These are phyloP conservation scores for Suillus ampliporus DNA, from an alignment of 768 basidiomycete species.

Conservation along the genomic window DNA sequence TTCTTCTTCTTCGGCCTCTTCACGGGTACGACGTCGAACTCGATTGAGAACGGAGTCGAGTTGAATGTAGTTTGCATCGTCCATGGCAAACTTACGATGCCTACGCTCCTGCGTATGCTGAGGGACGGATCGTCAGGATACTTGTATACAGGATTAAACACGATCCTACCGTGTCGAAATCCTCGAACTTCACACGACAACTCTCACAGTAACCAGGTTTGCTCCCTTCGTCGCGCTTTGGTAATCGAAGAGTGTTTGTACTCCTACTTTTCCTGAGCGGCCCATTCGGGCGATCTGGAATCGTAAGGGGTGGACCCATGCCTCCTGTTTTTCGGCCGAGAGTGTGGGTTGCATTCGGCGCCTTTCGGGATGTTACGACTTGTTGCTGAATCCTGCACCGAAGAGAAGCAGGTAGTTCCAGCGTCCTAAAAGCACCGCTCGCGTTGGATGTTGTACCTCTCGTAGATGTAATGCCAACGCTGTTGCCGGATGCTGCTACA, in stretches of 20 bases:
- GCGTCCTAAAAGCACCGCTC: conserved; percentile 48
- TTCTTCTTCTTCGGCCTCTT: conserved; percentile 35
- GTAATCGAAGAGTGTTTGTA: conserved; percentile 76
- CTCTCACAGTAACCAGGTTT: conserved; percentile 99
- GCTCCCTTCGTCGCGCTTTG: conserved; percentile 81
- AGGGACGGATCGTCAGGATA: conserved; percentile 13
- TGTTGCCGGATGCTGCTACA: conserved; percentile 94
- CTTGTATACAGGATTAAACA: neutral
- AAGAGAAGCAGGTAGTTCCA: conserved; percentile 58
- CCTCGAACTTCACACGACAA: conserved; percentile 87
- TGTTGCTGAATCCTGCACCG: conserved; percentile 65
- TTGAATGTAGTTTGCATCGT: conserved; percentile 76
- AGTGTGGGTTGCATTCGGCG: conserved; percentile 19
- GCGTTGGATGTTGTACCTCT: conserved; percentile 83
- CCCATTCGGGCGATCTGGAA: conserved; percentile 57
- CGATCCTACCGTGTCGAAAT: conserved; percentile 76
- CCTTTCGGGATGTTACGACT: conserved; percentile 68
- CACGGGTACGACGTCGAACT: conserved; percentile 53
- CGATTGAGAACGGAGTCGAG: conserved; percentile 78
- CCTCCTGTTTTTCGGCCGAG: conserved; percentile 30
- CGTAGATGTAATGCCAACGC: conserved; percentile 89
- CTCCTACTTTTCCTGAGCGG: conserved; percentile 77
- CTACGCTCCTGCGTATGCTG: conserved; percentile 77
- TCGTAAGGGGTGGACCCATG: conserved; percentile 73
- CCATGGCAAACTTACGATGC: conserved; percentile 83